Base-by-base conservation (phyloP, 2,329 filamentous ascomycete genomes). In the Leptographium wingfieldii region DNA sequence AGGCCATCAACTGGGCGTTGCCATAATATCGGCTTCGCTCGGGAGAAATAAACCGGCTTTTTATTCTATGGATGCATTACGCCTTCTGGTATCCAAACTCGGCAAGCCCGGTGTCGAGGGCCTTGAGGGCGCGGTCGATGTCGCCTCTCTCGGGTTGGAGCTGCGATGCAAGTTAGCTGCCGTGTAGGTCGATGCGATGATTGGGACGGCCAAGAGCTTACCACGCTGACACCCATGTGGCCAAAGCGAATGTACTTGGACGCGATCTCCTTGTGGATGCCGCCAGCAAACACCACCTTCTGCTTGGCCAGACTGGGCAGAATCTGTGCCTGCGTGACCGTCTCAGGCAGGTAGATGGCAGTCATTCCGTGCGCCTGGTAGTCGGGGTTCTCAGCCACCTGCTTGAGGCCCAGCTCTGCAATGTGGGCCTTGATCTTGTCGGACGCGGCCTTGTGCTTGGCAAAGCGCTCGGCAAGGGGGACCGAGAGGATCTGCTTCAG, bases 351-450 rank as follows among this genome's bases (percentile, higher is more conserved):
- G 74, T 94, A 96, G 66, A 99, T 94, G 61, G 94, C 92, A 3
- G 94, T 99, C 94, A 99, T 99, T 68, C 89, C 91, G 72, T 95
- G 92, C 51, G 94, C 91, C 76, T 97, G 92, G 73, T 95, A 88
- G 68, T 92, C 90, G 0, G 88, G 87, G 72, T 92, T 88, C 43
- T 82, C 74, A 27, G 94, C 92, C 46, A 99, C 80, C 71, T 96
- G 88, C 76, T 90, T 88, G 62, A 99, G 80, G 4, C 94, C 94
- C 43, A 97, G 78, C 57, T 88, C 86, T 5, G 83, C 75, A 57
- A 96, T 79, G 22, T 88, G 84, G 70, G 89, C 84, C 82, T 99
- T 97, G 71, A 97, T 84, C 72, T 84, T 87, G 73, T 94, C 83
- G 0, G 90, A 95, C 9, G 85, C 83, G 64, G 85, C 84, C 65